A percentile compares a stretch with the other conserved stretches of the same genome.
Evolutionary conservation across 352 stramenopile genomes (phyloP).

Genomic region (Pythium pectinolyticum): DNA sequence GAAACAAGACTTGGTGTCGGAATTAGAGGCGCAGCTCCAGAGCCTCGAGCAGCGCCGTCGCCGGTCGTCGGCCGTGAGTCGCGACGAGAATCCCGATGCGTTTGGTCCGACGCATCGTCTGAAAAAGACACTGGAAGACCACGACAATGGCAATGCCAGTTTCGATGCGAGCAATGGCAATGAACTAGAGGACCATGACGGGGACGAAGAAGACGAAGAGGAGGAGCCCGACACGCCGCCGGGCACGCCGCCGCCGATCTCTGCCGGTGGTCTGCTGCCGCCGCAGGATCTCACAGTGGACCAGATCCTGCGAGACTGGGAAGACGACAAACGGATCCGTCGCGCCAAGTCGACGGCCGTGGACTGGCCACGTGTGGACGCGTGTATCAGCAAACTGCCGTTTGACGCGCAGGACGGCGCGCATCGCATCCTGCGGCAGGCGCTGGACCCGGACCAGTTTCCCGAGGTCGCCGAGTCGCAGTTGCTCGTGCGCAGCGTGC

Average conservation of each 20-base stretch:
- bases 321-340: slow-evolving; percentile 60
- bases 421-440: slow-evolving; percentile 57
- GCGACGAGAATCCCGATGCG: slow-evolving; percentile 41
- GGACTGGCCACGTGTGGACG: slow-evolving; percentile 42
- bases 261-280: slow-evolving; percentile 47
- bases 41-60: slow-evolving; percentile 59
- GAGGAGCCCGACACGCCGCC: slow-evolving; percentile 72
- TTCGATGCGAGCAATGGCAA: no score
- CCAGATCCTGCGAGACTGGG: slow-evolving; percentile 70
- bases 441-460: slow-evolving; percentile 44
- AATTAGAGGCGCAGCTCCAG: slow-evolving; percentile 62
- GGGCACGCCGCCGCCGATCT: slow-evolving; percentile 73
- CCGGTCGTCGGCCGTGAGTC: slow-evolving; percentile 46
- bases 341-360: slow-evolving; percentile 40
- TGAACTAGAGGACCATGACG: slow-evolving; percentile 35
- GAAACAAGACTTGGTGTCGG: slow-evolving; percentile 70
- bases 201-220: slow-evolving; percentile 17
- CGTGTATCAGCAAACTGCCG: slow-evolving; percentile 63
- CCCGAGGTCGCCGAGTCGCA: slow-evolving; percentile 59
- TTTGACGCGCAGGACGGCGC: slow-evolving; percentile 67
- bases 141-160: no score
- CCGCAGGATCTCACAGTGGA: slow-evolving; percentile 51
- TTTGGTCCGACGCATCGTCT: slow-evolving; percentile 54
- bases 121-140: slow-evolving; percentile 27
- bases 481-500: slow-evolving; percentile 63